A percentile compares a stretch with the other conserved stretches of the same genome.
These are phyloP conservation scores for Austroboletus niveus DNA, from an alignment of 1,284 basidiomycete species.

Conservation along the genomic window DNA sequence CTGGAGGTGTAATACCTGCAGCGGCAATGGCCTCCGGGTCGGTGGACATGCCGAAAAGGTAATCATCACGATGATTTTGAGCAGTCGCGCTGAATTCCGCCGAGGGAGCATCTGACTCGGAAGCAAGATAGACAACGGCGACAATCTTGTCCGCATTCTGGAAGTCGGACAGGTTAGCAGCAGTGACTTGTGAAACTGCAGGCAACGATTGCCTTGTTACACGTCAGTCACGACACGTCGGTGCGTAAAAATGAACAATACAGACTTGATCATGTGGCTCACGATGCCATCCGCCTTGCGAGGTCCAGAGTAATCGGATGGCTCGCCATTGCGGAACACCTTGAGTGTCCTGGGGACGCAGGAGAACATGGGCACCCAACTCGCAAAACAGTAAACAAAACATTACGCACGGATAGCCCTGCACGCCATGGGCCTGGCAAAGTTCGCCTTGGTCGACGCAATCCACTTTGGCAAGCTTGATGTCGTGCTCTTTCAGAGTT, in stretches of 20 bases:
- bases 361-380: not conserved
- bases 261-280: constrained; percentile 96
- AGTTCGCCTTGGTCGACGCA: constrained; percentile 89
- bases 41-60: constrained; percentile 86
- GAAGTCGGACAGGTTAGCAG: constrained; percentile 82
- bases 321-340: constrained; percentile 86
- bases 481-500: constrained; percentile 82
- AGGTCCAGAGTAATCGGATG: constrained; percentile 82
- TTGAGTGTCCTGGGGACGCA: constrained; percentile 64
- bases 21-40: constrained; percentile 68
- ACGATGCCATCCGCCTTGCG: constrained; percentile 96
- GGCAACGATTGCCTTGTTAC: constrained; percentile 84
- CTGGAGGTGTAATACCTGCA: constrained; percentile 76
- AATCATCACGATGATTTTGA: constrained; percentile 87
- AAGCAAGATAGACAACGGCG: constrained; percentile 80
- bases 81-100: constrained; percentile 78
- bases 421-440: constrained; percentile 81
- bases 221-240: constrained; percentile 5
- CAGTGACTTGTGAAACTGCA: constrained; percentile 83
- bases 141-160: constrained; percentile 90
- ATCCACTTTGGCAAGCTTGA: constrained; percentile 95
- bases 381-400: not conserved
- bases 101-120: constrained; percentile 63
- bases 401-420: constrained; percentile 84
- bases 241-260: constrained; percentile 10